A percentile compares a stretch with the other conserved stretches of the same genome.
These are phyloP conservation scores for Candida bentonensis DNA, from an alignment of 805 yeast genomes.

Conservation along the genomic window DNA sequence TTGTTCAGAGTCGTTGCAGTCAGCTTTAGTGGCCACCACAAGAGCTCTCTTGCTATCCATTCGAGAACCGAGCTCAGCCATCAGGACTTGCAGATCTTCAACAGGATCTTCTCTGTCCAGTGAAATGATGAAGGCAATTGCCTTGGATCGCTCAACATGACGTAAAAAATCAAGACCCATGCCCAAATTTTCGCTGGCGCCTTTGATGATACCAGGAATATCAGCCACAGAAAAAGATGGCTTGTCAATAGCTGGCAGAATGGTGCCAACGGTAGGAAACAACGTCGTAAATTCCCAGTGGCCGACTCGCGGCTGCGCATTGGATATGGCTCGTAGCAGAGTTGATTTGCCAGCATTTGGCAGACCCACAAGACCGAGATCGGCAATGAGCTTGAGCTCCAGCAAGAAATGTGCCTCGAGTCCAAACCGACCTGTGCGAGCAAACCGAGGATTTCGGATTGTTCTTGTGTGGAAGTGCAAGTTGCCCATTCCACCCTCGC, in stretches of 20 bases:
- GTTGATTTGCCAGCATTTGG: slow-evolving; percentile 98
- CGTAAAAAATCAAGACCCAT: slow-evolving; percentile 88
- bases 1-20: slow-evolving; percentile 39
- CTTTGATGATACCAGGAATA: slow-evolving; percentile 89
- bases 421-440: slow-evolving; percentile 65
- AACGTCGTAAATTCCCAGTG: slow-evolving; percentile 96
- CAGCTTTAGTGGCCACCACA: slow-evolving; percentile 92
- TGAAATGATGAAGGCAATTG: slow-evolving; percentile 75
- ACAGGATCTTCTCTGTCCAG: slow-evolving; percentile 56
- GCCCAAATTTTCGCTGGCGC: slow-evolving; percentile 72
- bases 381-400: slow-evolving; percentile 82
- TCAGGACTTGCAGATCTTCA: slow-evolving; percentile 44
- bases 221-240: slow-evolving; percentile 83
- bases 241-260: slow-evolving; percentile 38
- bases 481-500: slow-evolving; percentile 90
- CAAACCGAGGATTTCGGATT: slow-evolving; percentile 81
- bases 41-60: slow-evolving; percentile 48
- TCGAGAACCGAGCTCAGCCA: slow-evolving; percentile 61
- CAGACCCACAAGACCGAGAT: slow-evolving; percentile 83
- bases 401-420: slow-evolving; percentile 54
- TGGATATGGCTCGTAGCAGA: slow-evolving; percentile 68
- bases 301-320: slow-evolving; percentile 83
- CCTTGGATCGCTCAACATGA: slow-evolving; percentile 85
- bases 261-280: slow-evolving; percentile 85
- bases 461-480: slow-evolving; percentile 81